A percentile compares a stretch with the other conserved stretches of the same genome.
These are phyloP conservation scores for Botrytis sinoallii DNA, from an alignment of 2,329 filamentous ascomycete species.

Conservation along the genomic window DNA sequence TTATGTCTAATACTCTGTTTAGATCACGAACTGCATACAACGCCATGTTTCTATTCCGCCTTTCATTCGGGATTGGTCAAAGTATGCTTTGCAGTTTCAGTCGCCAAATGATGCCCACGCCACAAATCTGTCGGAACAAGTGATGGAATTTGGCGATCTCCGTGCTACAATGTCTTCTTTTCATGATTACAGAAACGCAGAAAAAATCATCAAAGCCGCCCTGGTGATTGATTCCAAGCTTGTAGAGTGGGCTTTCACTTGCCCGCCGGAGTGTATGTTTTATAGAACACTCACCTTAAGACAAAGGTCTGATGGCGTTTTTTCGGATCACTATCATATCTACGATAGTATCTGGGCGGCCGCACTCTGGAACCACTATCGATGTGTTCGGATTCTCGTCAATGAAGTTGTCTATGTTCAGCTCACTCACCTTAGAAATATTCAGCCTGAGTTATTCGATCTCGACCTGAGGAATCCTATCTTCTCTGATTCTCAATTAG, in stretches of 20 bases:
- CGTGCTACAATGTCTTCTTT: slow-evolving; percentile 29
- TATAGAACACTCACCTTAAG: slow-evolving; percentile 26
- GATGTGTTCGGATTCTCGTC: slow-evolving; percentile 30
- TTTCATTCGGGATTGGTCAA: slow-evolving; percentile 47
- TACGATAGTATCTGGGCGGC: slow-evolving; percentile 31
- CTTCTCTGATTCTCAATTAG: slow-evolving; percentile 25
- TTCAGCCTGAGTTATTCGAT: slow-evolving; percentile 11
- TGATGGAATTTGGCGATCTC: slow-evolving; percentile 34
- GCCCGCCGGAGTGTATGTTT: slow-evolving; percentile 22
- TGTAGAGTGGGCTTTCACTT: slow-evolving; percentile 23
- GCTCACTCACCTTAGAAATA: slow-evolving; percentile 24
- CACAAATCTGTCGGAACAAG: slow-evolving; percentile 42
- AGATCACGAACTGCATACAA: slow-evolving; percentile 51
- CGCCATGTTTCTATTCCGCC: slow-evolving; percentile 48
- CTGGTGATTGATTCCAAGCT: slow-evolving; percentile 27
- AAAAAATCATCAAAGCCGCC: slow-evolving; percentile 23
- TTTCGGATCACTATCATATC: slow-evolving; percentile 32
- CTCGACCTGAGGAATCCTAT: slow-evolving; percentile 3
- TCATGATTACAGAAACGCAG: slow-evolving; percentile 29
- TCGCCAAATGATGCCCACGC: slow-evolving; percentile 34
- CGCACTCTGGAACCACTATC: slow-evolving; percentile 34
- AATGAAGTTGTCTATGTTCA: slow-evolving; percentile 32
- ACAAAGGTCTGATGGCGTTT: slow-evolving; percentile 27
- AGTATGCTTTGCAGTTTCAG: slow-evolving; percentile 25
- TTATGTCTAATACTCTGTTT: slow-evolving; percentile 38